Evolutionary conservation across 2,329 filamentous ascomycete species (phyloP), one percentile per base, ranked within the genome.

Genomic region (Immersiporthe knoxdaviesiana): DNA sequence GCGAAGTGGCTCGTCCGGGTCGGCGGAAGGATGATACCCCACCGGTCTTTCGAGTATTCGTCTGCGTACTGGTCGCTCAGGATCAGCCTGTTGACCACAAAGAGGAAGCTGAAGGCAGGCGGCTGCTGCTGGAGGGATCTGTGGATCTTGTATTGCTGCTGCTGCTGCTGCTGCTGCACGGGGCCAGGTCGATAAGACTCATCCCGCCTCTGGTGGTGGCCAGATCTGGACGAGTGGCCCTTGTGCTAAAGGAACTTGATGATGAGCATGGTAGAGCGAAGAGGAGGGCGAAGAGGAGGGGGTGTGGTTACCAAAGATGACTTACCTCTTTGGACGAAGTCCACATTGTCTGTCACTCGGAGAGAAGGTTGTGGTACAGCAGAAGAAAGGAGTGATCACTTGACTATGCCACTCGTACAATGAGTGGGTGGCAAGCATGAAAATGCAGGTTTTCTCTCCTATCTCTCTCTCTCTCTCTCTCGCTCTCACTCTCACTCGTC

Each of bases 41-140:
- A 65, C 14, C 24, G 32, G 37, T 65, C 63, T 1, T 3, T 2
- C 14, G 11, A 6, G 12, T 21, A 7, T 1, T 39, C 50, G 30
- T 24, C 14, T 4, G 0, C 14, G 6, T 65, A 41, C 1, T 35
- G 52, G 2, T 65, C 63, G 52, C 52, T 59, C 1, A 44, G 50
- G 21, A 44, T 11, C 35, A 58, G 63, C 5, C 24, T 30, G 52
- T 44, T 44, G 35, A 65, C 63, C n/a, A 65, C 52, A 21, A 59
- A 65, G 37, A 59, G 63, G 35, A 65, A 65, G 52, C 63, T 65
- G 24, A 65, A 47, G 16, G 11, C 7, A 27, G 35, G 35, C 18
- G 24, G 32, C 4, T 35, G 35, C 35, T 8, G 35, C 2, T 21
- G 32, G 14, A 14, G 12, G 47, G 63, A 10, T 12, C 52, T 21